These are phyloP conservation scores for Pichia sp. DNA, from an alignment of 1,139 yeast genomes.

Conservation along the genomic window DNA sequence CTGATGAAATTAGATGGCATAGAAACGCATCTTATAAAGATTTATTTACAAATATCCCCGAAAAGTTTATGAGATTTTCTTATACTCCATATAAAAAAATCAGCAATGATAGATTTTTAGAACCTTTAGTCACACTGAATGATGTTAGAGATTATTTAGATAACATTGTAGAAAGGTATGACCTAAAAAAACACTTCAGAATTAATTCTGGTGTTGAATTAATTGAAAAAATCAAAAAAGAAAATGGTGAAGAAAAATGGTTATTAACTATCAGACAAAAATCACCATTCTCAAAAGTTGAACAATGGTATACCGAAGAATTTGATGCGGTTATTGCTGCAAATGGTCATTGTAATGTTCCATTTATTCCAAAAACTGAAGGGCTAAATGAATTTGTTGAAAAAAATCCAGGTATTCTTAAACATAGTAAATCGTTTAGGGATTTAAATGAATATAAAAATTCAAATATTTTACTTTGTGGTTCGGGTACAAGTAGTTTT, in stretches of 20 bases:
- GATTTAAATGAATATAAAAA: constrained; percentile 28
- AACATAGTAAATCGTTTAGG: constrained; percentile 34
- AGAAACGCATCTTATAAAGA: constrained; percentile 33
- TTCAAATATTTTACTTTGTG: constrained; percentile 41
- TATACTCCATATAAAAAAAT: constrained; percentile 17
- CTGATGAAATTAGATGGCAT: constrained; percentile 17
- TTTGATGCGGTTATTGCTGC: constrained; percentile 45
- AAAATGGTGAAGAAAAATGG: constrained; percentile 13
- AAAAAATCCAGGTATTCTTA: constrained; percentile 33
- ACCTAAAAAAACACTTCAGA: constrained; percentile 34
- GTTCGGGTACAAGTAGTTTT: constrained; percentile 46
- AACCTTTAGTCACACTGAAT: constrained; percentile 31
- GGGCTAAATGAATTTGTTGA: constrained; percentile 37
- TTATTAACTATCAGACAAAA: constrained; percentile 17
- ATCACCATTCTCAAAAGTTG: constrained; percentile 14
- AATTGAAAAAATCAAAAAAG: constrained; percentile 31
- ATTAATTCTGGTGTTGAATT: constrained; percentile 29
- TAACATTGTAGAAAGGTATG: constrained; percentile 30
- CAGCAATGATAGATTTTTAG: constrained; percentile 11
- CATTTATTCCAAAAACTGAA: constrained; percentile 38
- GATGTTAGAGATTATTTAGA: constrained; percentile 29
- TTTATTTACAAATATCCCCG: constrained; percentile 44
- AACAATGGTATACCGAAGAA: constrained; percentile 31
- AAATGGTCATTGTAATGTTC: constrained; percentile 43
- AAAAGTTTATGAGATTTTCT: constrained; percentile 40